A percentile compares a stretch with the other conserved stretches of the same genome.
Evolutionary conservation across 2,329 filamentous ascomycete genomes (phyloP).

Genomic region (Coccinonectria pachysandricola): DNA sequence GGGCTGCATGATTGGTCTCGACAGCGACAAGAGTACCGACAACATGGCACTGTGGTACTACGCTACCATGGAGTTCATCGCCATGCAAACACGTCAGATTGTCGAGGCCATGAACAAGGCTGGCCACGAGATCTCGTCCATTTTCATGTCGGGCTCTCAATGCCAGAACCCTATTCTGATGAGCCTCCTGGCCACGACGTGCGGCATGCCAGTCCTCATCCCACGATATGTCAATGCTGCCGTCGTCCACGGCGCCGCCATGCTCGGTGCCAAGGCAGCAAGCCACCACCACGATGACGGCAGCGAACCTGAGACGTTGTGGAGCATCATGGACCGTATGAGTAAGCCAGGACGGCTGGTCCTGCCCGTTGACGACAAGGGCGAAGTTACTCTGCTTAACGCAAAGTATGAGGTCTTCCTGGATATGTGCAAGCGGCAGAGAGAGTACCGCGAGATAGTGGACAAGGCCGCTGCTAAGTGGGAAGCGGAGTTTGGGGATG

Average conservation of each 20-base stretch:
- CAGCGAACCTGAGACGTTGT: slow-evolving; percentile 75
- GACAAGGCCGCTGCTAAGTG: slow-evolving; percentile 47
- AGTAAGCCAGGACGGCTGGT: slow-evolving; percentile 86
- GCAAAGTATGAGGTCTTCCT: slow-evolving; percentile 95
- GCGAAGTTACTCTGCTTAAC: slow-evolving; percentile 69
- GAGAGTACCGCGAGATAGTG: slow-evolving; percentile 67
- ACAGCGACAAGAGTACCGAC: slow-evolving; percentile 76
- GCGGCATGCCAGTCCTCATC: slow-evolving; percentile 85
- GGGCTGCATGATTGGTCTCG: slow-evolving; percentile 77
- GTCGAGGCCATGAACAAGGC: slow-evolving; percentile 86
- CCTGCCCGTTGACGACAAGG: slow-evolving; percentile 58
- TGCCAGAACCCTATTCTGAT: slow-evolving; percentile 94
- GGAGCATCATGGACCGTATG: slow-evolving; percentile 97
- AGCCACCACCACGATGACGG: slow-evolving; percentile 56
- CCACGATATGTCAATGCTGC: slow-evolving; percentile 90
- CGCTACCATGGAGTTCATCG: slow-evolving; percentile 94
- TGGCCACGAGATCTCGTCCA: slow-evolving; percentile 78
- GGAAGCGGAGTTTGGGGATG: slow-evolving; percentile 20
- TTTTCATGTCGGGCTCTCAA: slow-evolving; percentile 98
- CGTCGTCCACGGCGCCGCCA: slow-evolving; percentile 94
- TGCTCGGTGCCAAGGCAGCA: slow-evolving; percentile 96
- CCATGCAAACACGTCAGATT: slow-evolving; percentile 92
- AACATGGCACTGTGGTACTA: slow-evolving; percentile 90
- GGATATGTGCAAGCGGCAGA: slow-evolving; percentile 81
- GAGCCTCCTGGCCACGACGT: slow-evolving; percentile 80